Base-by-base conservation (phyloP, 2,329 filamentous ascomycete genomes). In the Colletotrichum gigasporum region DNA sequence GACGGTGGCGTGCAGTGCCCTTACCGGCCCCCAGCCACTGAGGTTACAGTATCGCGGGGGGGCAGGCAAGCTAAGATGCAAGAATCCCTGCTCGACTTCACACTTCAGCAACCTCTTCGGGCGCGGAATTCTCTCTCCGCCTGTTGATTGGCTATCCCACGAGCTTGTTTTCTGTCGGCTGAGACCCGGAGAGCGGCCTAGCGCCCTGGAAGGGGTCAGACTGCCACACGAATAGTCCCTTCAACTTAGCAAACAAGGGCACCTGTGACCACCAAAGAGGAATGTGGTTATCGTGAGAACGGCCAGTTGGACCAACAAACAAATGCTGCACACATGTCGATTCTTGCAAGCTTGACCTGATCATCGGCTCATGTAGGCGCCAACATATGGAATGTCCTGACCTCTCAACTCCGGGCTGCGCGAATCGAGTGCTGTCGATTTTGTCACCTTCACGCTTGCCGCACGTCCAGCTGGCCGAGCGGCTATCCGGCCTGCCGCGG, bases 31-130 rank as follows among this genome's bases (percentile, higher is more conserved):
- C 56, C 62, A 65, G 56, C 69, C 69, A 71, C 55, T 69, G 26
- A 65, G 35, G 51, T 39, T 28, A 26, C 24, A 52, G 34, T n/a
- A 26, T 35, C 39, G 30, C 45, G 18, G 22, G 22, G 9, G n/a
- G 51, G 53, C 50, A 14, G 32, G 28, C 30, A 57, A 66, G 67
- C 60, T 63, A 50, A 48, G 54, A 45, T 69, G 69, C 68, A 70
- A 56, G 69, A 64, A 58, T 55, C 69, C 69, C 69, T 69, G 66
- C 47, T 7, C 16, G 3, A n/a, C 16, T 66, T 69, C 69, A 69
- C 67, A 69, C 63, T 7, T 57, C 44, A 24, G 50, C 44, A 28
- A 63, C 45, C 51, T 22, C 51, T 45, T 56, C 32, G 37, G 58
- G 28, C 14, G 18, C 30, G 42, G 44, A n/a, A 34, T 24, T 14